Conservation (phyloP, 1,284 basidiomycete genomes). For the Austroboletus rostrupii region DNA sequence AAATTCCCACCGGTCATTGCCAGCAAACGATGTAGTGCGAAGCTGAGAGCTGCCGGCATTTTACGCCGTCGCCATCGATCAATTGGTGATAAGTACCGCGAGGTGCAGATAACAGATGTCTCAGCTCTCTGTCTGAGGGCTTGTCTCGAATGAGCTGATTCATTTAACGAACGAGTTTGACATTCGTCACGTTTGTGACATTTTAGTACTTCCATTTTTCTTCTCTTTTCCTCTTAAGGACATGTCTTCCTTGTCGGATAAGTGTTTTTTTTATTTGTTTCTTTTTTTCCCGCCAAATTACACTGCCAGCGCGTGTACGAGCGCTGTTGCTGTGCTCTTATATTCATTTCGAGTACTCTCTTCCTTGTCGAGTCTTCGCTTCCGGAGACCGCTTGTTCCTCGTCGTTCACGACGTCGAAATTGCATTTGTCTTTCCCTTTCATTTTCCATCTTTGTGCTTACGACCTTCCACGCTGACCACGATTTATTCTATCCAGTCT, state of each 20-base stretch:
- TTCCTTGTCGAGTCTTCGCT: slow-evolving; percentile 27
- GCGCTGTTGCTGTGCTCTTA: slow-evolving; percentile 27
- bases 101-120: slow-evolving; percentile 21
- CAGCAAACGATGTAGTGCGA: neutral
- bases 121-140: slow-evolving; percentile 10
- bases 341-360: slow-evolving; percentile 27
- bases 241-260: slow-evolving; percentile 12
- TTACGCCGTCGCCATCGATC: slow-evolving; percentile 4
- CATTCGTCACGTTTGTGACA: slow-evolving; percentile 20
- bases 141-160: slow-evolving; percentile 29
- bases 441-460: slow-evolving; percentile 32
- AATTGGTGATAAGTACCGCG: slow-evolving; percentile 15
- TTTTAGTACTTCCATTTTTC: slow-evolving; percentile 10
- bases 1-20: slow-evolving; percentile 7
- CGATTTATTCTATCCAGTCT: slow-evolving; percentile 36
- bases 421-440: slow-evolving; percentile 24
- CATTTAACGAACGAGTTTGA: neutral
- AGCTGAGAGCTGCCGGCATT: slow-evolving; percentile 21
- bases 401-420: slow-evolving; percentile 30
- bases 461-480: slow-evolving; percentile 57
- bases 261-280: slow-evolving; percentile 16
- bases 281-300: slow-evolving; percentile 12
- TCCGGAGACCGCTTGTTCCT: slow-evolving; percentile 26
- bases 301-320: slow-evolving; percentile 8
- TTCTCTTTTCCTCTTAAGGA: slow-evolving; percentile 12